These are phyloP conservation scores for Pneumocystis oryctolagi DNA, from an alignment of 1,139 yeast genomes.

Conservation along the genomic window DNA sequence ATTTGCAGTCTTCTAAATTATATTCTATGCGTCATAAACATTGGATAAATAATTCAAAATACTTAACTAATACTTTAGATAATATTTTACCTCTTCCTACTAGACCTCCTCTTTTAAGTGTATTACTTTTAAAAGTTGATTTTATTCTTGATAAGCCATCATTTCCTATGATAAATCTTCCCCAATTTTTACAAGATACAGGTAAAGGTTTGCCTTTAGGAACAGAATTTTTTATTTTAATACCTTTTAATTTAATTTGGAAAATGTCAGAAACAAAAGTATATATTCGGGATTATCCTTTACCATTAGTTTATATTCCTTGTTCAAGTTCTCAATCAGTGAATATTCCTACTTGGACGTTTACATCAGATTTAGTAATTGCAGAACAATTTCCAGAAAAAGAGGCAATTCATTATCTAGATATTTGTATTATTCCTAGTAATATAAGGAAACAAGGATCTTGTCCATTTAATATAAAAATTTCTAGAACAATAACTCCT, in stretches of 20 bases:
- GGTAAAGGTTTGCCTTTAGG: conserved; percentile 77
- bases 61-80: conserved; percentile 24
- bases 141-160: conserved; percentile 40
- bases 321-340: conserved; percentile 22
- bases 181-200: conserved; percentile 47
- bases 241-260: conserved; percentile 46
- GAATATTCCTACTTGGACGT: conserved; percentile 20
- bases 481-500: conserved; percentile 64
- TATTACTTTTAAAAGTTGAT: conserved; percentile 44
- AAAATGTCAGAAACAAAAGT: conserved; percentile 38
- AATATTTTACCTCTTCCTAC: conserved; percentile 43
- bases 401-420: conserved; percentile 39
- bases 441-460: conserved; percentile 25
- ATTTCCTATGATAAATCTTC: conserved; percentile 38
- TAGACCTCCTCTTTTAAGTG: conserved; percentile 49
- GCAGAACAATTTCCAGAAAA: conserved; percentile 38
- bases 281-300: conserved; percentile 53
- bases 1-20: conserved; percentile 28
- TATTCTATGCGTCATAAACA: conserved; percentile 37
- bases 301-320: conserved; percentile 38
- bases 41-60: conserved; percentile 24
- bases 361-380: conserved; percentile 31
- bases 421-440: conserved; percentile 47
- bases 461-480: conserved; percentile 39
- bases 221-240: conserved; percentile 47